Conservation (phyloP, 2,329 filamentous ascomycete species). For the Nemania abortiva region DNA sequence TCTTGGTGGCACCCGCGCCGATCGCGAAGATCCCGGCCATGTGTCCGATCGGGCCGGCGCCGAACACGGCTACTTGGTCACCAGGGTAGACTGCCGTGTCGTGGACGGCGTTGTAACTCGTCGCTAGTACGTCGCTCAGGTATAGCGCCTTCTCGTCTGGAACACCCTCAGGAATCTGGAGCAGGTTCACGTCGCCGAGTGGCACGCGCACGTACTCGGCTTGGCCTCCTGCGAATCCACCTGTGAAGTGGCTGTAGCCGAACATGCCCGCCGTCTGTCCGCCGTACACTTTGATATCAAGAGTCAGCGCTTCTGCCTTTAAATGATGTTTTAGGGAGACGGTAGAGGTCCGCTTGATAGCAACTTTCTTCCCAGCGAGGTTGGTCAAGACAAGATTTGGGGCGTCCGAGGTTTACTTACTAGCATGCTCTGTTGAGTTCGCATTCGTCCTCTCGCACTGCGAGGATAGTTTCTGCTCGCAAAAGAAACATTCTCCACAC, state of each 20-base stretch:
- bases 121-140: slow-evolving; percentile 83
- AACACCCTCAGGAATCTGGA: slow-evolving; percentile 81
- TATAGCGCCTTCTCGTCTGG: slow-evolving; percentile 88
- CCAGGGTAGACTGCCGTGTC: slow-evolving; percentile 84
- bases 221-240: slow-evolving; percentile 88
- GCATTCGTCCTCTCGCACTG: slow-evolving; percentile 85
- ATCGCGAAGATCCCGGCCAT: slow-evolving; percentile 83
- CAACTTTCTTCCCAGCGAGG: background rate
- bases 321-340: too few relatives aligned
- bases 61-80: slow-evolving; percentile 85
- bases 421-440: slow-evolving; percentile 75
- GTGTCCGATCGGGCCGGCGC: slow-evolving; percentile 88
- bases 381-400: background rate
- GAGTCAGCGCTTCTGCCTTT: slow-evolving; percentile 14
- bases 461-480: slow-evolving; percentile 80
- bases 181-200: slow-evolving; percentile 81
- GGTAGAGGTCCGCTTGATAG: too few relatives aligned
- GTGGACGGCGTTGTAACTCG: slow-evolving; percentile 84
- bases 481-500: slow-evolving; percentile 78
- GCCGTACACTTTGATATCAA: slow-evolving; percentile 71
- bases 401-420: slow-evolving; percentile 14
- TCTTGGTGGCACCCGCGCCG: slow-evolving; percentile 76
- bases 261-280: slow-evolving; percentile 80
- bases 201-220: slow-evolving; percentile 89
- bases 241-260: slow-evolving; percentile 82